Percentiles rank a stretch among this genome's conserved stretches.
phyloP scores from a whole-genome alignment of 352 stramenopile genomes.

The Phytophthora europaea region DNA sequence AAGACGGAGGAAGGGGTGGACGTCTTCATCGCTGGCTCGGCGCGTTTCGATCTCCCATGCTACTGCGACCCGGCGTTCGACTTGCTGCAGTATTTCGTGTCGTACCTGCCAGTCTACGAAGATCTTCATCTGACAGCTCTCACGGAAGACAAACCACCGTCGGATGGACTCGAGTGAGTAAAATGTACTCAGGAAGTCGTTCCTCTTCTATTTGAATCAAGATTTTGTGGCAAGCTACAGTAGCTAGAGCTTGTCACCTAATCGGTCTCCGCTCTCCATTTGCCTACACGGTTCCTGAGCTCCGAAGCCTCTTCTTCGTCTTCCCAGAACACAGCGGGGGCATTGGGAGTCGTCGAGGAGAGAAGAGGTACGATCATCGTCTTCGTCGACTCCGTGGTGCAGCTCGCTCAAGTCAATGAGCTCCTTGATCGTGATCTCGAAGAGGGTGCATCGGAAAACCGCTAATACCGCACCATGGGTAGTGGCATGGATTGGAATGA shows the following conservation, averaged over 20 bases:
- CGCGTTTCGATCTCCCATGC: conserved; percentile 44
- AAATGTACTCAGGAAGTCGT: background rate
- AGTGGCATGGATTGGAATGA: too few relatives aligned
- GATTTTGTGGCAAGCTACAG: background rate
- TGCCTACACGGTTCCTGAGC: conserved; percentile 44
- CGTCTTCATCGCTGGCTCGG: conserved; percentile 53
- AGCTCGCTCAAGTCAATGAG: too few relatives aligned
- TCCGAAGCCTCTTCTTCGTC: conserved; percentile 45
- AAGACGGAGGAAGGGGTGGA: conserved; percentile 35
- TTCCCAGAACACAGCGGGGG: conserved; percentile 42
- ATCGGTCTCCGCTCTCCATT: conserved; percentile 68
- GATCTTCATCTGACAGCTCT: conserved; percentile 59
- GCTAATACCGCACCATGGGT: background rate
- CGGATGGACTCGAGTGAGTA: conserved; percentile 12
- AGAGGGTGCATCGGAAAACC: conserved; percentile 1
- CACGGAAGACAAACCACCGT: conserved; percentile 21
- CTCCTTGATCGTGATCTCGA: conserved; percentile 1
- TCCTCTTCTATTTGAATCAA: conserved; percentile 21
- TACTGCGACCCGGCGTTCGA: conserved; percentile 44
- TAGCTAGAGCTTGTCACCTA: conserved; percentile 19
- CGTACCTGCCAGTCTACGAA: conserved; percentile 66
- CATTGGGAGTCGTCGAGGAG: conserved; percentile 41
- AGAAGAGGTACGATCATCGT: conserved; percentile 72
- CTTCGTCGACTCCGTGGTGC: conserved; percentile 54
- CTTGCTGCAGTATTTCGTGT: conserved; percentile 68